Evolutionary conservation across 805 yeast species (phyloP).

Genomic region (Huiozyma naganishii): DNA sequence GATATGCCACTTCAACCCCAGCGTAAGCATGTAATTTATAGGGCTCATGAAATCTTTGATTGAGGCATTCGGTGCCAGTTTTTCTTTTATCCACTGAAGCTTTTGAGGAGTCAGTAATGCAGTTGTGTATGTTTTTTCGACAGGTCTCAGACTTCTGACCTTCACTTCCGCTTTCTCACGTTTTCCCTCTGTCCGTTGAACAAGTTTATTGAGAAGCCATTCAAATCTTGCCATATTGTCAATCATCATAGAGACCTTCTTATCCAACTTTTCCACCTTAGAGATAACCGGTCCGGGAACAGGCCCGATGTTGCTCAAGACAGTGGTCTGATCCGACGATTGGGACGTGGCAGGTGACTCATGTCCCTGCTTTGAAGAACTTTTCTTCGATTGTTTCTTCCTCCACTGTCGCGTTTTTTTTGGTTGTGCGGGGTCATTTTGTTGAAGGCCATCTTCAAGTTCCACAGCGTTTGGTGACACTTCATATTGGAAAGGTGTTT

Average conservation of each 20-base stretch:
- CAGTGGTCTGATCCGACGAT: background rate
- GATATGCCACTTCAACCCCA: conserved; percentile 19
- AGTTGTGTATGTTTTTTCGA: conserved; percentile 12
- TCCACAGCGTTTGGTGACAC: no score
- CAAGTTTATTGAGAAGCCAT: conserved; percentile 11
- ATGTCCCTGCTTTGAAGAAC: background rate
- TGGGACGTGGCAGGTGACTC: background rate
- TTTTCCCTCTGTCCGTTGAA: conserved; percentile 4
- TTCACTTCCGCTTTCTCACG: background rate
- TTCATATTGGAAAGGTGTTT: no score
- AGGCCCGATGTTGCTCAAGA: background rate
- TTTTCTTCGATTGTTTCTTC: background rate
- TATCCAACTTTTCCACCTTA: conserved; percentile 15
- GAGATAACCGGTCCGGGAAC: background rate
- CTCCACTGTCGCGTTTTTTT: background rate
- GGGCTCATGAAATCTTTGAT: conserved; percentile 12
- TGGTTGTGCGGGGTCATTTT: background rate
- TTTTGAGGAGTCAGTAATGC: conserved; percentile 16
- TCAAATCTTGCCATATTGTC: conserved; percentile 16
- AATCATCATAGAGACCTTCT: conserved; percentile 14
- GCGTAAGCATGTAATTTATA: conserved; percentile 10
- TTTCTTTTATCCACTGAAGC: conserved; percentile 16
- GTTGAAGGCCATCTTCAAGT: background rate
- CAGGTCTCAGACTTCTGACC: conserved; percentile 1
- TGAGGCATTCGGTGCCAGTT: conserved; percentile 5